phyloP scores from a whole-genome alignment of 2,329 filamentous ascomycete species.

The Mycogone perniciosa region DNA sequence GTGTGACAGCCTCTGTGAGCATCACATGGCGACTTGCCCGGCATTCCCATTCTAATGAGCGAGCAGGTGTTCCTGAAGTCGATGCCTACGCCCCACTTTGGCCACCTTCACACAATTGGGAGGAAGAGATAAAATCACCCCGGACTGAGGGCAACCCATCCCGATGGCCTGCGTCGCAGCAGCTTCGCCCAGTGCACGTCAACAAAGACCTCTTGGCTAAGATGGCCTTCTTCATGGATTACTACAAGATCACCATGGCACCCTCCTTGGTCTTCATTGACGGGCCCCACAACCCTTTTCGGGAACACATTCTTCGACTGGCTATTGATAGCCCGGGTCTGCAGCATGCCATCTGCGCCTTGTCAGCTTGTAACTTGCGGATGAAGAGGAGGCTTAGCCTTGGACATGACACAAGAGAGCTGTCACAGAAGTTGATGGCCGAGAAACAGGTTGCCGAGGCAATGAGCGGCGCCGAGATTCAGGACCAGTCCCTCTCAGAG shows the following conservation, averaged over 20 bases:
- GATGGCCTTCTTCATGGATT: constrained; percentile 85
- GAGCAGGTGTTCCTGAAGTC: constrained; percentile 45
- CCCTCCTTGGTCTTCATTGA: constrained; percentile 90
- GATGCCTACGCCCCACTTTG: constrained; percentile 45
- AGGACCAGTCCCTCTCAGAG: constrained; percentile 66
- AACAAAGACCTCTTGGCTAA: constrained; percentile 63
- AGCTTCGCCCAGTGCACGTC: constrained; percentile 43
- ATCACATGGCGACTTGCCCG: constrained; percentile 27
- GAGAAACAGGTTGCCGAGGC: constrained; percentile 40
- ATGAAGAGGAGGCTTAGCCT: constrained; percentile 69
- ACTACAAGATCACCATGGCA: constrained; percentile 89
- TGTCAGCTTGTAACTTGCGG: constrained; percentile 82
- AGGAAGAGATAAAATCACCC: constrained; percentile 40
- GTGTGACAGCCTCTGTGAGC: constrained; percentile 50
- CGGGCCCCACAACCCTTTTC: constrained; percentile 76
- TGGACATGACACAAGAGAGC: constrained; percentile 49
- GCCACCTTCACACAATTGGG: constrained; percentile 34
- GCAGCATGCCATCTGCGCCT: constrained; percentile 86
- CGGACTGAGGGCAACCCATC: constrained; percentile 39
- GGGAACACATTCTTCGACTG: constrained; percentile 72
- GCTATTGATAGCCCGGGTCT: constrained; percentile 72
- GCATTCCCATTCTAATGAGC: constrained; percentile 32
- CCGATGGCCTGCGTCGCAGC: constrained; percentile 42
- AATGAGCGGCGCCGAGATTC: constrained; percentile 41
- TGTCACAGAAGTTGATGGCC: constrained; percentile 41